Conservation (phyloP, 2,329 filamentous ascomycete genomes). For the Scedosporium boydii region DNA sequence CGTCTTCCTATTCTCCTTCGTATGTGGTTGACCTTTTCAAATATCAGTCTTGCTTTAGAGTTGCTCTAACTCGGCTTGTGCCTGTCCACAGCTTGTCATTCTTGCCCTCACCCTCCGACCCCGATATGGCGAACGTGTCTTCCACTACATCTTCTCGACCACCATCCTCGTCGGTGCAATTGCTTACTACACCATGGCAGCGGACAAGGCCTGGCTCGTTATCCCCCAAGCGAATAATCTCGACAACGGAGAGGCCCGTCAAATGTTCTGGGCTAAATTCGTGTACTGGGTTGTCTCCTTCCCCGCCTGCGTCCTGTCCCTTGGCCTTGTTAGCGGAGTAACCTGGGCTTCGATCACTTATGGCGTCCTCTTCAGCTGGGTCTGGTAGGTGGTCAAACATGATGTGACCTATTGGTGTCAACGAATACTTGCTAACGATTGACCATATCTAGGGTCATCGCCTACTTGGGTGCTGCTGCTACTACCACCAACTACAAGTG, state of each 20-base stretch:
- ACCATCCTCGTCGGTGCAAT: constrained; percentile 38
- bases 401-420: no score
- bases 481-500: constrained; percentile 43
- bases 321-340: constrained; percentile 40
- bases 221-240: constrained; percentile 24
- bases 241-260: constrained; percentile 22
- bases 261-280: constrained; percentile 48
- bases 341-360: constrained; percentile 47
- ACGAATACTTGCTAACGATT: no score
- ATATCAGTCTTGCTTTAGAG: constrained; percentile 21
- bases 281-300: constrained; percentile 45
- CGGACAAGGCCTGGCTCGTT: constrained; percentile 37
- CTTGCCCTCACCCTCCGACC: constrained; percentile 28
- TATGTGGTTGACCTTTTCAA: constrained; percentile 17
- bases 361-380: constrained; percentile 38
- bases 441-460: constrained; percentile 8
- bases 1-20: constrained; percentile 36
- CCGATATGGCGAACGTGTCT: constrained; percentile 38
- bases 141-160: constrained; percentile 46
- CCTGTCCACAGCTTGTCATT: neutral
- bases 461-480: constrained; percentile 39
- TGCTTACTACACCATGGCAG: constrained; percentile 42
- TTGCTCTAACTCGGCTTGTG: constrained; percentile 16
- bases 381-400: constrained; percentile 24
- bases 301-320: constrained; percentile 32